Percentiles rank a stretch among this genome's conserved stretches.
Evolutionary conservation across 768 basidiomycete species (phyloP).

Genomic region (Hydnomerulius pinastri): DNA sequence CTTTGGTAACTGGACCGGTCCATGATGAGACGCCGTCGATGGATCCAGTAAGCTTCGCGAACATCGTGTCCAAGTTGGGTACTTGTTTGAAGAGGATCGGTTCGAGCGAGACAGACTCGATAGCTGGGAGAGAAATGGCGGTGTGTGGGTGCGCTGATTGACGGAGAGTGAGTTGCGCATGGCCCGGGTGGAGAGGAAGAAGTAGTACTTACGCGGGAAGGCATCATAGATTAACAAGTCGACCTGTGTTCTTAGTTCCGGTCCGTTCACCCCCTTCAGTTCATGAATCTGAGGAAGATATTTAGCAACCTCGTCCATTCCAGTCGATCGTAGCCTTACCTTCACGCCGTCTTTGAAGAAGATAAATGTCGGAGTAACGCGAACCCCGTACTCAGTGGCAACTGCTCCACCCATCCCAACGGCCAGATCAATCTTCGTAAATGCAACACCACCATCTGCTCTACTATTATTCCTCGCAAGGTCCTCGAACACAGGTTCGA

Average conservation of each 20-base stretch:
- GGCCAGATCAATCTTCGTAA: slow-evolving; percentile 82
- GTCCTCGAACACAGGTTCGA: slow-evolving; percentile 81
- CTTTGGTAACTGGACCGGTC: slow-evolving; percentile 29
- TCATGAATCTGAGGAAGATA: slow-evolving; percentile 55
- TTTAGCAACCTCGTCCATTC: background rate
- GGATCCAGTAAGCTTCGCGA: slow-evolving; percentile 61
- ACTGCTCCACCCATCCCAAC: slow-evolving; percentile 64
- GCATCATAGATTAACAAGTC: slow-evolving; percentile 75
- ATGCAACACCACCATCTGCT: slow-evolving; percentile 55
- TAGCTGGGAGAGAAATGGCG: slow-evolving; percentile 55
- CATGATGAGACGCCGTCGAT: slow-evolving; percentile 50
- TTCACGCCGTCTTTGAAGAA: slow-evolving; percentile 81
- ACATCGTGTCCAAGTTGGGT: slow-evolving; percentile 65
- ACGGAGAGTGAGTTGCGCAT: background rate
- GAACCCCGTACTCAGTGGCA: slow-evolving; percentile 62
- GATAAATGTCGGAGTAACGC: slow-evolving; percentile 85
- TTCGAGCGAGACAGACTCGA: slow-evolving; percentile 64
- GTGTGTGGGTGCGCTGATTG: slow-evolving; percentile 76
- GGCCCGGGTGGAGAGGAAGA: background rate
- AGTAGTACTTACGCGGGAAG: slow-evolving; percentile 78
- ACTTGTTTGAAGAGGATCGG: slow-evolving; percentile 78
- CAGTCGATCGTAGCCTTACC: slow-evolving; percentile 40
- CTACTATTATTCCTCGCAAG: slow-evolving; percentile 66
- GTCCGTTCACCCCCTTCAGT: slow-evolving; percentile 68
- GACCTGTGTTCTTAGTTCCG: slow-evolving; percentile 71